These are phyloP conservation scores for Bipolaris cookei DNA, from an alignment of 2,329 filamentous ascomycete species.

Conservation along the genomic window DNA sequence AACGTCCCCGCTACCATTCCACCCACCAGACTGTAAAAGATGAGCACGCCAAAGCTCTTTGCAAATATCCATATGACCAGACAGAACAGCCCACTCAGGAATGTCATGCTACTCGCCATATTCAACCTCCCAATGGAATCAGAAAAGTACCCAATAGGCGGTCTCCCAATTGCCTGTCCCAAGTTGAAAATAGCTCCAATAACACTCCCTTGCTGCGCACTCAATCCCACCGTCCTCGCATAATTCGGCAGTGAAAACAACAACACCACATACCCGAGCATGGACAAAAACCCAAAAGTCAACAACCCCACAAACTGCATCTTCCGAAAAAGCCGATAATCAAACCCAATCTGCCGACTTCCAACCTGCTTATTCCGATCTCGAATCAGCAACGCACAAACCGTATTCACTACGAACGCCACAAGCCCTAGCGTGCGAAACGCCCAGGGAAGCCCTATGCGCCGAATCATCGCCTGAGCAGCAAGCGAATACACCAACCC, in stretches of 20 bases:
- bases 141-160: constrained; percentile 73
- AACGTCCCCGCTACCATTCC: constrained; percentile 74
- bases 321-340: constrained; percentile 65
- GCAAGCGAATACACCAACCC: constrained; percentile 73
- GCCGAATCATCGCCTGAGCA: constrained; percentile 70
- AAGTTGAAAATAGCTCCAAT: constrained; percentile 76
- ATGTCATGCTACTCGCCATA: constrained; percentile 69
- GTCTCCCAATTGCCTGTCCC: constrained; percentile 70
- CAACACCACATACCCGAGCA: constrained; percentile 77
- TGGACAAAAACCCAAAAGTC: constrained; percentile 71
- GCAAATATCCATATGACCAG: constrained; percentile 78
- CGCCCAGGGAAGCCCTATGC: constrained; percentile 69
- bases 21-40: constrained; percentile 72
- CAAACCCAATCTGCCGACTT: constrained; percentile 66
- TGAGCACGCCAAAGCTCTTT: constrained; percentile 68
- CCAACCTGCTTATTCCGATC: constrained; percentile 77
- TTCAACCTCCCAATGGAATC: constrained; percentile 76
- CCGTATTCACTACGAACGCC: constrained; percentile 67
- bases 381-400: constrained; percentile 67
- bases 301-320: constrained; percentile 69
- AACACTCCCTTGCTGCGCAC: constrained; percentile 70
- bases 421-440: constrained; percentile 70
- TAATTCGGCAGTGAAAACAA: constrained; percentile 79
- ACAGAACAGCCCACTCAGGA: constrained; percentile 67
- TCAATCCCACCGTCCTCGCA: constrained; percentile 70